phyloP scores from a whole-genome alignment of 1,139 yeast genomes.

The Saccharomyces hybrid region DNA sequence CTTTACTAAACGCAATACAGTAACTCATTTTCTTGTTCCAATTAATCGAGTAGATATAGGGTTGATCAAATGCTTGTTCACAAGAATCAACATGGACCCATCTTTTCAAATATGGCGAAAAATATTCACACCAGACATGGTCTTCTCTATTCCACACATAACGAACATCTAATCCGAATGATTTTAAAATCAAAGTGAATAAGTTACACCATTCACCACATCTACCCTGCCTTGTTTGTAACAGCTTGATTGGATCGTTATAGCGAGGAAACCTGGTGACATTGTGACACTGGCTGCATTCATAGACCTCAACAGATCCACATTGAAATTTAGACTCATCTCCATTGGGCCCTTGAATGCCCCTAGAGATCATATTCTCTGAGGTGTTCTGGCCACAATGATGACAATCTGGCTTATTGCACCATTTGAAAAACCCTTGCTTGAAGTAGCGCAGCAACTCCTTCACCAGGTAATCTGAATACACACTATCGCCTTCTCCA shows the following conservation, averaged over 20 bases:
- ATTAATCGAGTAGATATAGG: conserved; percentile 64
- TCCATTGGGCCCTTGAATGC: conserved; percentile 35
- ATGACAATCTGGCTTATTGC: conserved; percentile 59
- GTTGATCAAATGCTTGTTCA: conserved; percentile 79
- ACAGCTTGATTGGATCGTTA: conserved; percentile 55
- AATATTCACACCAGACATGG: conserved; percentile 95
- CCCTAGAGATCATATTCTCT: conserved; percentile 31
- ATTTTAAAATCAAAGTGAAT: conserved; percentile 60
- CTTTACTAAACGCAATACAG: conserved; percentile 58
- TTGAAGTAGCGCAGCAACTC: conserved; percentile 73
- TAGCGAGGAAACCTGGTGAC: conserved; percentile 65
- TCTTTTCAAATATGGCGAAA: conserved; percentile 47
- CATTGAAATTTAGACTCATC: conserved; percentile 43
- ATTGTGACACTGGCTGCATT: conserved; percentile 45
- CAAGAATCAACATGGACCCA: conserved; percentile 93
- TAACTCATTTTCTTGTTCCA: conserved; percentile 96
- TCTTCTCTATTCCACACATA: conserved; percentile 88
- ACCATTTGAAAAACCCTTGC: conserved; percentile 76
- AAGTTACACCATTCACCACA: conserved; percentile 97
- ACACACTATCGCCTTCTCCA: conserved; percentile 37
- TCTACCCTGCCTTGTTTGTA: conserved; percentile 62
- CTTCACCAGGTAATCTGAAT: conserved; percentile 63
- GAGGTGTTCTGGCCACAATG: conserved; percentile 39
- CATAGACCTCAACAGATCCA: conserved; percentile 51
- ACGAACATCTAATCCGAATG: conserved; percentile 57